phyloP scores from a whole-genome alignment of 331 rosid species.

The Dryas integrifolia region DNA sequence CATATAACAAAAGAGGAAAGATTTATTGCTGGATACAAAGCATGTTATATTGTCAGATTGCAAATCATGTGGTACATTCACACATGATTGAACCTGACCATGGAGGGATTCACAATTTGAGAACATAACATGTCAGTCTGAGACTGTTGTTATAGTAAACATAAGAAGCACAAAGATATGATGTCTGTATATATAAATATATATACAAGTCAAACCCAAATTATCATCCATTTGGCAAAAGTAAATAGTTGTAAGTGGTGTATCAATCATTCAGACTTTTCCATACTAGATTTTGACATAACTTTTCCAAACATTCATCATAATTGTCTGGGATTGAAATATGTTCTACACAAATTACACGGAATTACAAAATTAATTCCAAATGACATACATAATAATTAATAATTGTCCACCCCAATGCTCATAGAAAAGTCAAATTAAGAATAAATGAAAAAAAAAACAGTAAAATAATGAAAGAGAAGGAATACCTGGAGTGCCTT shows the following conservation, averaged over 20 bases:
- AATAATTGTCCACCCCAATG: not conserved
- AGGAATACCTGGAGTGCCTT: slow-evolving; percentile 44
- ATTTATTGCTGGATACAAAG: too few relatives aligned
- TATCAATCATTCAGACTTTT: not conserved
- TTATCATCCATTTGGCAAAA: not conserved
- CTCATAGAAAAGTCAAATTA: not conserved
- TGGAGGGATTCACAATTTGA: not conserved
- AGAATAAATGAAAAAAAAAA: not conserved
- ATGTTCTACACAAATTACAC: not conserved
- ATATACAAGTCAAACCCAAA: not conserved
- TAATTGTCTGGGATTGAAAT: not conserved
- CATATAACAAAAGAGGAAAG: not conserved
- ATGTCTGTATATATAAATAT: not conserved
- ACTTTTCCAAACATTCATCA: not conserved
- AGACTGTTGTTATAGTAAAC: too few relatives aligned
- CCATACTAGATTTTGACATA: not conserved
- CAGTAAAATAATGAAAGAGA: too few relatives aligned
- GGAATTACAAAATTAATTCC: not conserved
- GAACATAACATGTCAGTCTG: not conserved
- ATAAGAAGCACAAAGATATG: not conserved
- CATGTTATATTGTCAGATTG: too few relatives aligned
- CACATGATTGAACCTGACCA: not conserved
- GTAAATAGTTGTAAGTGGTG: not conserved
- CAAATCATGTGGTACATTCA: too few relatives aligned
- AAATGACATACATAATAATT: too few relatives aligned